Base-by-base conservation (phyloP, 2,329 filamentous ascomycete species). In the Setomelanomma holmii region DNA sequence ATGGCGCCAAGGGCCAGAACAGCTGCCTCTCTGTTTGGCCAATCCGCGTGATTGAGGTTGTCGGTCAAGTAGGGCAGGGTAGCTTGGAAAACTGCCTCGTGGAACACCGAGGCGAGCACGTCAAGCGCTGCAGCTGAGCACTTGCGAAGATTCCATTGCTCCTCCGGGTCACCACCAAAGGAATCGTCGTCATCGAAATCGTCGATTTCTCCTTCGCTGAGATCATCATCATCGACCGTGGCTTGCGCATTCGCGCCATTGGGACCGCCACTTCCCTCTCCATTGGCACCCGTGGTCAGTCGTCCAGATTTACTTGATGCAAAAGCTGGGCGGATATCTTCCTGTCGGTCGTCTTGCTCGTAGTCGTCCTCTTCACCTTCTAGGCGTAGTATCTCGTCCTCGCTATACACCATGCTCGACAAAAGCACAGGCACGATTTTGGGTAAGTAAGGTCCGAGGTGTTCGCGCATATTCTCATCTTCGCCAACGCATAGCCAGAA, bases 401-500 rank as follows among this genome's bases (percentile, higher is more conserved):
- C 91, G 66, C 89, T 90, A 74, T 98, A 99, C 1, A 98, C 87
- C 93, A 99, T 99, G 71, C 91, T 96, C 61, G 95, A 87, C 6
- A 99, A 83, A 45, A 99, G 79, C 1, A 97, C 89, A 0, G 95
- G 95, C 23, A 99, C 89, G 58, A 98, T 93, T 73, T 90, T 90
- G 60, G 84, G 77, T 49, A 98, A 84, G 69, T 90, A 90, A 0
- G 92, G 92, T 7, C 84, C 86, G 40, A 99, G 80, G 0, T 86
- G 84, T 61, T 86, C 83, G 79, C 91, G 91, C 46, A 98, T 79
- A 53, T 89, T 85, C 36, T 90, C 85, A 70, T 96, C 91, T 72
- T 97, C 95, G 54, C 92, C 93, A 17, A 96, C 88, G 34, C 91
- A 91, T 39, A 99, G 85, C 92, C 96, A 99, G 71, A 99, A 99